These are phyloP conservation scores for Aspergillus awamori DNA, from an alignment of 2,329 filamentous ascomycete species.

Conservation along the genomic window DNA sequence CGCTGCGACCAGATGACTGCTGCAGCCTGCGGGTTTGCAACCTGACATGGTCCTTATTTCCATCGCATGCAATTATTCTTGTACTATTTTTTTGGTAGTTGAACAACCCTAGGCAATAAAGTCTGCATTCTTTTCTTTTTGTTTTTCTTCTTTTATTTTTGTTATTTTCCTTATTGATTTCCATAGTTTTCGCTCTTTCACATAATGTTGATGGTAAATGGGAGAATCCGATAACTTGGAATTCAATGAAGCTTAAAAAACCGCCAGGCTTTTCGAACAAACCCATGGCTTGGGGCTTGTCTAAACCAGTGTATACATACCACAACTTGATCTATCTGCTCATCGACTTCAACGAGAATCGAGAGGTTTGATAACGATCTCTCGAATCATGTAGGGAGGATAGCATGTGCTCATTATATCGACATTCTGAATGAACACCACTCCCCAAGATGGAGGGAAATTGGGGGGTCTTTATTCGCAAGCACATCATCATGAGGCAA, in stretches of 20 bases:
- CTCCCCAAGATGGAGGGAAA: neutral
- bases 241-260: neutral
- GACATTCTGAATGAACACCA: neutral
- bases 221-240: neutral
- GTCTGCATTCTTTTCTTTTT: neutral
- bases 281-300: neutral
- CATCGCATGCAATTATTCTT: slow-evolving; percentile 18
- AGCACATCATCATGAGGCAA: slow-evolving; percentile 1
- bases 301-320: neutral
- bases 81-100: neutral
- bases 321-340: neutral
- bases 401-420: neutral
- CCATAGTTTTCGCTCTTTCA: neutral
- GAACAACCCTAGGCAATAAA: neutral
- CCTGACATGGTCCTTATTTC: slow-evolving; percentile 28
- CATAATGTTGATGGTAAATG: neutral
- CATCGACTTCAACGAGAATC: neutral
- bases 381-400: neutral
- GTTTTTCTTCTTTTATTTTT: neutral
- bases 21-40: slow-evolving; percentile 25
- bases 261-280: neutral
- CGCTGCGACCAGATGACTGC: slow-evolving; percentile 22
- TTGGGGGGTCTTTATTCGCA: neutral
- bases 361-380: neutral
- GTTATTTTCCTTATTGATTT: neutral